Conservation (phyloP, 2,329 filamentous ascomycete genomes). For the Rugonectria rugulosa region DNA sequence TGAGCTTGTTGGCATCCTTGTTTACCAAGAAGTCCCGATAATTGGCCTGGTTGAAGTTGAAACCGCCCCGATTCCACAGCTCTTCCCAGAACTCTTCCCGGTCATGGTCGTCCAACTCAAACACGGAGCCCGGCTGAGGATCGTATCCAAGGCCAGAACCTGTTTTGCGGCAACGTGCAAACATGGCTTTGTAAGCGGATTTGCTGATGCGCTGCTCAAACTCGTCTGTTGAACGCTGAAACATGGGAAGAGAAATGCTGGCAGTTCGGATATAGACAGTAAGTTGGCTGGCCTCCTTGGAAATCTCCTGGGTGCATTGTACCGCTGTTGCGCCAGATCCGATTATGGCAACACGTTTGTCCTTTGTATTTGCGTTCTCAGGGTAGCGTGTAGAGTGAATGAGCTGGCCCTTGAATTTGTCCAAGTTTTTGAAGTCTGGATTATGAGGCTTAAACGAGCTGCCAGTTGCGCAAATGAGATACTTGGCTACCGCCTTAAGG, state of each 20-base stretch:
- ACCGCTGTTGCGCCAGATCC: constrained; percentile 42
- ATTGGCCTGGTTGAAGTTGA: constrained; percentile 52
- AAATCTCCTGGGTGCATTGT: constrained; percentile 41
- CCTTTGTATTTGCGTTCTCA: constrained; percentile 23
- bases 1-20: constrained; percentile 50
- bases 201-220: constrained; percentile 54
- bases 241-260: constrained; percentile 66
- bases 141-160: constrained; percentile 17
- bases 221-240: constrained; percentile 52
- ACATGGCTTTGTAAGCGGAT: constrained; percentile 38
- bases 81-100: constrained; percentile 52
- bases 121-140: constrained; percentile 7
- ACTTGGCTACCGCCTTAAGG: constrained; percentile 47
- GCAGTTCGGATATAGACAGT: constrained; percentile 65
- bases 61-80: constrained; percentile 55
- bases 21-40: constrained; percentile 56
- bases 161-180: constrained; percentile 28
- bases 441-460: constrained; percentile 54
- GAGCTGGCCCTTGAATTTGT: constrained; percentile 38
- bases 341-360: constrained; percentile 42
- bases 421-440: constrained; percentile 43
- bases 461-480: constrained; percentile 55
- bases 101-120: constrained; percentile 46
- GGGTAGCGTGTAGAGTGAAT: constrained; percentile 43
- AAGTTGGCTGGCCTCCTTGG: constrained; percentile 45